Percentiles rank a stretch among this genome's conserved stretches.
These are phyloP conservation scores for Euphrasia arctica DNA, from an alignment of 305 asterid genomes.

Conservation along the genomic window DNA sequence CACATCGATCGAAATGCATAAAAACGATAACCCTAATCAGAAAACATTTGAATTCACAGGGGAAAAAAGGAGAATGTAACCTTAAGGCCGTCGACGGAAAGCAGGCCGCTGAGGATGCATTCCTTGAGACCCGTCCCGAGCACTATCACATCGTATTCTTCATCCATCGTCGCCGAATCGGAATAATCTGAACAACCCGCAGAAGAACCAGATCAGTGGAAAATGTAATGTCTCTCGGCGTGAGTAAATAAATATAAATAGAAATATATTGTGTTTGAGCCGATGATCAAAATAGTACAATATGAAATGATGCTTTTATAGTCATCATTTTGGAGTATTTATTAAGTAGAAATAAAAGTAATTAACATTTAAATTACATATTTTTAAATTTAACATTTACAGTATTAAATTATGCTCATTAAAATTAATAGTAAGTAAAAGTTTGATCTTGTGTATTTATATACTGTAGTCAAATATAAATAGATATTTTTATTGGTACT, in stretches of 20 bases:
- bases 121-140: constrained; percentile 95
- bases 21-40: neutral
- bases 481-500: too few relatives aligned
- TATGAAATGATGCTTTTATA: neutral
- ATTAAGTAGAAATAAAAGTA: too few relatives aligned
- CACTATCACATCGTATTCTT: constrained; percentile 95
- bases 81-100: constrained; percentile 95
- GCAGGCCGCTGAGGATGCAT: constrained; percentile 98
- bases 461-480: too few relatives aligned
- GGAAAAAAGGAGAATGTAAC: constrained; percentile 29
- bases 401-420: too few relatives aligned
- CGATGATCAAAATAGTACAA: neutral
- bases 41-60: constrained; percentile 10
- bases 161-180: constrained; percentile 63
- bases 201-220: constrained; percentile 27
- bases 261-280: neutral
- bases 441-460: too few relatives aligned
- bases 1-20: neutral
- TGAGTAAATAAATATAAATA: neutral
- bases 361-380: too few relatives aligned
- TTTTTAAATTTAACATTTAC: too few relatives aligned
- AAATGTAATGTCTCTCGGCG: neutral
- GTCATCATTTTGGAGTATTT: too few relatives aligned
- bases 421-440: too few relatives aligned
- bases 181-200: constrained; percentile 14